Evolutionary conservation across 371 early-diverging fungal species (phyloP), one percentile per base, ranked within the genome.

Genomic region (Capillidium rhysosporum): DNA sequence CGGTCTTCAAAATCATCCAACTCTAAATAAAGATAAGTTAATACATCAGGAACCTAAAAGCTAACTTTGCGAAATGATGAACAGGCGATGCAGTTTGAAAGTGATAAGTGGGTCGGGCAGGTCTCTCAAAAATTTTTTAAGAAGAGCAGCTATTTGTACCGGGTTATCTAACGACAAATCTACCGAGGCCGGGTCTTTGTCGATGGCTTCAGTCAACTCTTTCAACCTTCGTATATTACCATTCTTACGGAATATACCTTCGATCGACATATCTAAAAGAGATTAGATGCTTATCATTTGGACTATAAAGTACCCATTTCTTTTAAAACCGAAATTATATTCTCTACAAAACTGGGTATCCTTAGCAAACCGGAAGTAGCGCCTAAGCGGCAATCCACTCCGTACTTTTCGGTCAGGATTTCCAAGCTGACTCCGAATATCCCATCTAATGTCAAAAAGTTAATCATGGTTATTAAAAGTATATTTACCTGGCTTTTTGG

Each of bases 191-290:
- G 82, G 76, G 52, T 83, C 79, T 55, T 71, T 75, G 59, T 92
- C 88, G 4, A 77, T 70, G 0, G 73, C 60, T 23, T 89, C 89
- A 8, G 76, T 68, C 28, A 89, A 59, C 28, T 79, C 76, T 40
- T 84, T 86, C 24, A 94, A 69, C 39, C 86, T 68, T 45, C 87
- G 69, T 58, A 96, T 90, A 61, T 96, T 94, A 10, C 97, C 97
- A 65, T 92, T 96, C 65, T 92, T 94, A 55, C 97, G 80, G 71
- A 96, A 96, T 2, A 94, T 82, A 0, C 97, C 97, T 64, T 94
- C 95, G 20, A 79, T 73, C 0, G 80, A 70, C 73, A 96, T 70
- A 58, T 93, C 88, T 84, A 60, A 21, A 25, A 44, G n/a, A 49
- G 18, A 16, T 43, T 46, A 44, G 26, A 1, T 24, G 5, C 5